Evolutionary conservation across 2,329 filamentous ascomycete genomes (phyloP).

Genomic region (Scytalidium sp.): DNA sequence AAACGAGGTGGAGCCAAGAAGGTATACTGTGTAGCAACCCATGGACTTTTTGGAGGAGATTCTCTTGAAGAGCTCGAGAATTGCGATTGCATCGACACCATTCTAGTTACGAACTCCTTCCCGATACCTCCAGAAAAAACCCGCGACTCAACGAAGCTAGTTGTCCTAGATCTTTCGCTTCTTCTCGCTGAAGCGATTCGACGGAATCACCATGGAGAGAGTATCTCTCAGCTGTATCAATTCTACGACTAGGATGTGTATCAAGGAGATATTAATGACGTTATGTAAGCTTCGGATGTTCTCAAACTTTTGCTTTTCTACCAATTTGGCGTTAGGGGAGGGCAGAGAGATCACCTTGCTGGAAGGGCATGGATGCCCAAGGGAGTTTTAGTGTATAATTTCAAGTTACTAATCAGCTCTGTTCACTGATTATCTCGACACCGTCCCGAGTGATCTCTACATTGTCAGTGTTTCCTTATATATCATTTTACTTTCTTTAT

Average conservation of each 20-base stretch:
- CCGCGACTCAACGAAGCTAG: constrained; percentile 73
- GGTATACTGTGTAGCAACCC: constrained; percentile 97
- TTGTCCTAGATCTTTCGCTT: constrained; percentile 84
- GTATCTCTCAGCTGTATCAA: constrained; percentile 45
- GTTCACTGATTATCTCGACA: background rate
- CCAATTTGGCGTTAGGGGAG: constrained; percentile 25
- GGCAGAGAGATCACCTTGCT: constrained; percentile 11
- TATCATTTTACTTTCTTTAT: constrained; percentile 9
- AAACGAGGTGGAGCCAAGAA: constrained; percentile 89
- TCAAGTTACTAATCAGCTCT: background rate
- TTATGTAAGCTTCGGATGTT: constrained; percentile 44
- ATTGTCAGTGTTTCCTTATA: constrained; percentile 4
- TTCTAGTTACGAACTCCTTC: constrained; percentile 97
- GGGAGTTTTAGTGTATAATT: constrained; percentile 12
- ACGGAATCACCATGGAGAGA: constrained; percentile 94
- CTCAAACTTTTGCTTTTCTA: constrained; percentile 16
- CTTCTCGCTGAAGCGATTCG: constrained; percentile 89
- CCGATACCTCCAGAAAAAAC: constrained; percentile 77
- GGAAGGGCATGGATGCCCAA: constrained; percentile 11
- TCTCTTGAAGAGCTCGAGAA: constrained; percentile 85
- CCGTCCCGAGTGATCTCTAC: too few species aligned
- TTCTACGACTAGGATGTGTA: constrained; percentile 24
- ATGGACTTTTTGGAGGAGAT: constrained; percentile 89
- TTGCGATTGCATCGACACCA: constrained; percentile 89
- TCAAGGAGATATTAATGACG: constrained; percentile 39